These are phyloP conservation scores for Boehmeria nivea DNA, from an alignment of 306 rosid species.

Conservation along the genomic window DNA sequence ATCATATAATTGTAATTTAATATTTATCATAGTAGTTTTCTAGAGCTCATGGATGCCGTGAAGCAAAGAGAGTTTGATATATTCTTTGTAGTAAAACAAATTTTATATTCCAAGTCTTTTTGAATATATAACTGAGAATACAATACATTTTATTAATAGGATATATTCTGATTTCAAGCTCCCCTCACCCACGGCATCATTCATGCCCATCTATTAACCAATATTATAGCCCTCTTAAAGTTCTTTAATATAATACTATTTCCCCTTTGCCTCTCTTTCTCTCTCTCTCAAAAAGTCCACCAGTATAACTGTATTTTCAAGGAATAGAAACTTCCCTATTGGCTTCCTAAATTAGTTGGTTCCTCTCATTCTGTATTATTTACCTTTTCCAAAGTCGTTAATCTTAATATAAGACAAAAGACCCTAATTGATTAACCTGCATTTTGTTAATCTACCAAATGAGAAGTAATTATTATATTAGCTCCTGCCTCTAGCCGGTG, in stretches of 20 bases:
- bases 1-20: too few species aligned
- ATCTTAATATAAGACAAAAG: too few species aligned
- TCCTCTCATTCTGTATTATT: not conserved
- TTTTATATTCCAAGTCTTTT: not conserved
- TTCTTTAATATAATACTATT: too few species aligned
- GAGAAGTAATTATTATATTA: too few species aligned
- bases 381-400: not conserved
- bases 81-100: not conserved
- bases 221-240: not conserved
- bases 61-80: conserved; percentile 46
- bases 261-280: not conserved
- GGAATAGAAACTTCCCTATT: conserved; percentile 20
- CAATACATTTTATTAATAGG: conserved; percentile 10
- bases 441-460: too few species aligned
- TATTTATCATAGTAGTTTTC: conserved; percentile 13
- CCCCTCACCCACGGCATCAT: conserved; percentile 25
- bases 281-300: conserved; percentile 11
- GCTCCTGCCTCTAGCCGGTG: too few species aligned
- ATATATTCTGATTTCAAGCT: conserved; percentile 15
- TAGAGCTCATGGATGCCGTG: conserved; percentile 46
- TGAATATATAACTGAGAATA: not conserved
- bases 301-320: conserved; percentile 7
- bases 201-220: conserved; percentile 10
- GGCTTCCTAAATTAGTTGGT: conserved; percentile 8
- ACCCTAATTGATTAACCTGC: too few species aligned